phyloP scores from a whole-genome alignment of 2,329 filamentous ascomycete genomes.

The Penicillium sp. region DNA sequence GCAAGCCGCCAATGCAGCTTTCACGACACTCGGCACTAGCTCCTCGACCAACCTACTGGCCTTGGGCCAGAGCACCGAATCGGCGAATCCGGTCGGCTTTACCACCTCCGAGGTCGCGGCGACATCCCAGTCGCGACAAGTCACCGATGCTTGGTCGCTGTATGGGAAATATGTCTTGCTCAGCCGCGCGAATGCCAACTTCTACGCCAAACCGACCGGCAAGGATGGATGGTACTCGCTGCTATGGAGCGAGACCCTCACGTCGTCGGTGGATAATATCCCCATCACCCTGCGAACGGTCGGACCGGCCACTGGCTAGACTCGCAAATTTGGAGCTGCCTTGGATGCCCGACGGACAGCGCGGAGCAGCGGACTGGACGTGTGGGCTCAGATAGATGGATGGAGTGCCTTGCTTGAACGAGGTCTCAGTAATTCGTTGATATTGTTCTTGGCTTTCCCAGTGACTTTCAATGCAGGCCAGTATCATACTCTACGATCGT shows the following conservation, averaged over 20 bases:
- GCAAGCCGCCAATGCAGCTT: neutral
- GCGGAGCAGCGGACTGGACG: neutral
- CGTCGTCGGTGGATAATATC: slow-evolving; percentile 1
- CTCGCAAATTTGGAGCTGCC: neutral
- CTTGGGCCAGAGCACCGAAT: neutral
- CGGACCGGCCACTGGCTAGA: neutral
- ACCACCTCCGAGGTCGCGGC: neutral
- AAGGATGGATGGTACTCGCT: slow-evolving; percentile 3
- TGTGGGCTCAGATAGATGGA: too few species aligned
- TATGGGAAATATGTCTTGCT: slow-evolving; percentile 8
- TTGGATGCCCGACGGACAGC: neutral
- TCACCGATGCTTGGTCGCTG: slow-evolving; percentile 7
- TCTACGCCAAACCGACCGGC: slow-evolving; percentile 4
- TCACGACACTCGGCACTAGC: neutral
- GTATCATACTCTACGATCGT: too few species aligned
- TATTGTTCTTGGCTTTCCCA: too few species aligned
- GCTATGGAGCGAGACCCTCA: neutral
- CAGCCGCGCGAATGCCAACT: neutral
- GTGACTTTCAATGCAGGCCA: too few species aligned
- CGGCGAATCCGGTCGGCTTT: neutral
- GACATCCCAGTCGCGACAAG: neutral
- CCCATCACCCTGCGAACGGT: slow-evolving; percentile 4
- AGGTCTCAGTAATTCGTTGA: too few species aligned
- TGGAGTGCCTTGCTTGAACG: too few species aligned
- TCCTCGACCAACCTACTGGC: neutral